Conservation (phyloP, 371 early-diverging fungal species). For the Antonospora locustae region DNA sequence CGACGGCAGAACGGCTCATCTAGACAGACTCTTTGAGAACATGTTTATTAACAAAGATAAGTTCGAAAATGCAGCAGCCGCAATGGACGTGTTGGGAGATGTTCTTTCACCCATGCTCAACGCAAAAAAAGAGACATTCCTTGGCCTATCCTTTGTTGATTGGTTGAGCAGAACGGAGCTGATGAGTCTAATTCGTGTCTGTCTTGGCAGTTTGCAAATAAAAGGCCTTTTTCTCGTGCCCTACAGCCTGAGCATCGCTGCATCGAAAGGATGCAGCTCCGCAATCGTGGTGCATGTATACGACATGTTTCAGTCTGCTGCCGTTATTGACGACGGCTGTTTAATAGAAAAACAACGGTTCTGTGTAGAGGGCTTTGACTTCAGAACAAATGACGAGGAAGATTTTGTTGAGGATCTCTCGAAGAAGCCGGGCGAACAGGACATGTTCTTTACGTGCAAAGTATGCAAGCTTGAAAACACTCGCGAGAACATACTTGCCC, state of each 20-base stretch:
- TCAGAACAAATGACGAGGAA: slow-evolving; percentile 20
- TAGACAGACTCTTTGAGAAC: slow-evolving; percentile 18
- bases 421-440: slow-evolving; percentile 24
- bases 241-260: slow-evolving; percentile 22
- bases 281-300: slow-evolving; percentile 26
- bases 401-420: slow-evolving; percentile 53
- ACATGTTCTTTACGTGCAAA: slow-evolving; percentile 14
- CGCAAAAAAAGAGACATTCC: slow-evolving; percentile 13
- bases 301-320: slow-evolving; percentile 7
- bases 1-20: slow-evolving; percentile 22
- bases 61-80: slow-evolving; percentile 12
- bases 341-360: slow-evolving; percentile 24
- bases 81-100: slow-evolving; percentile 2
- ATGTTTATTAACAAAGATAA: slow-evolving; percentile 22
- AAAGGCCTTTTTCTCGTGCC: slow-evolving; percentile 48
- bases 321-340: slow-evolving; percentile 47
- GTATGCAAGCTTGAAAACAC: slow-evolving; percentile 39
- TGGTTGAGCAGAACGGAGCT: slow-evolving; percentile 38
- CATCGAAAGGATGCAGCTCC: slow-evolving; percentile 21
- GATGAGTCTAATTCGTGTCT: slow-evolving; percentile 40
- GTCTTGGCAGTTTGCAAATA: slow-evolving; percentile 28
- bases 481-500: slow-evolving; percentile 25
- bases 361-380: neutral
- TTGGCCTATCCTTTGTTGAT: slow-evolving; percentile 45
- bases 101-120: neutral